Evolutionary conservation across 768 basidiomycete species (phyloP).

Genomic region (Cystoderma amianthinum): DNA sequence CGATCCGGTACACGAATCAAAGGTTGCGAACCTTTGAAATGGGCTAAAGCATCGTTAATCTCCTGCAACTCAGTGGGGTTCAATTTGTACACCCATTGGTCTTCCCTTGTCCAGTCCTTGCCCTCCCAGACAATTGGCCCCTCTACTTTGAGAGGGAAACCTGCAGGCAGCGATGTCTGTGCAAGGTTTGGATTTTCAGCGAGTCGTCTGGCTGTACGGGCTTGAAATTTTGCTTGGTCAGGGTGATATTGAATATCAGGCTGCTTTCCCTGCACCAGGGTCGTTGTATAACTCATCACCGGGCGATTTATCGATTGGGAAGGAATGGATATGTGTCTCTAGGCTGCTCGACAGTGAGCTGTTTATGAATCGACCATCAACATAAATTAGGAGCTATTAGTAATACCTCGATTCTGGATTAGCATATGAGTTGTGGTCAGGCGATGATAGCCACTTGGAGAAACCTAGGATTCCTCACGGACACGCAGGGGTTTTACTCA

Average conservation of each 20-base stretch:
- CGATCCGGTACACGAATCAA: background rate
- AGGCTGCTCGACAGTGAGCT: background rate
- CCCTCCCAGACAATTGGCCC: constrained; percentile 39
- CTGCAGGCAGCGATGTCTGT: constrained; percentile 24
- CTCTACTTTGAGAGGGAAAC: constrained; percentile 25
- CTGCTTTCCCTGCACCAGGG: constrained; percentile 4
- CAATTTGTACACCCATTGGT: constrained; percentile 36
- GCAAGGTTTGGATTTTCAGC: constrained; percentile 27
- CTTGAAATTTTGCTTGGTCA: constrained; percentile 28
- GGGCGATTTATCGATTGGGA: background rate
- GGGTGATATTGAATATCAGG: constrained; percentile 39
- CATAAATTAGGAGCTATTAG: background rate
- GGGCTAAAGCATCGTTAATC: constrained; percentile 29
- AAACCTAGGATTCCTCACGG: background rate
- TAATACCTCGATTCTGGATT: background rate
- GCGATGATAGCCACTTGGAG: background rate
- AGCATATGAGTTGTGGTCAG: too few relatives aligned
- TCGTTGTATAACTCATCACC: background rate
- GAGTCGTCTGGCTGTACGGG: constrained; percentile 28
- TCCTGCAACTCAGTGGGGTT: constrained; percentile 25
- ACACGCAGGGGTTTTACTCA: background rate
- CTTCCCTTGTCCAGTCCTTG: constrained; percentile 32
- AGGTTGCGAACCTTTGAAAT: constrained; percentile 35
- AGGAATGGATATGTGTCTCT: background rate
- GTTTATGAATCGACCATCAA: background rate